These are phyloP conservation scores for Debaryomyces sp. DNA, from an alignment of 1,139 yeast species.

Conservation along the genomic window DNA sequence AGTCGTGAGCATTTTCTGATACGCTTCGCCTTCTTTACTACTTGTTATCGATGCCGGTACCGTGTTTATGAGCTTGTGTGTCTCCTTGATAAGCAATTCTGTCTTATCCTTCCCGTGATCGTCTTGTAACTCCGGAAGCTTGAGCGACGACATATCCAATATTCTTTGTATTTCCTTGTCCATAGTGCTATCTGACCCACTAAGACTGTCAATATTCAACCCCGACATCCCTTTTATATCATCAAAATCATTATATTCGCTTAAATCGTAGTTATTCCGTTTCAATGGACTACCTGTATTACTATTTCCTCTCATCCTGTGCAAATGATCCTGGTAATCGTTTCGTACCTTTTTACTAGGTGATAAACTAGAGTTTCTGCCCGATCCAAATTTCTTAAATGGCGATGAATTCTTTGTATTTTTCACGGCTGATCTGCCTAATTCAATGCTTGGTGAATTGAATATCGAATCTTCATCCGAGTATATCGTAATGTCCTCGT, in stretches of 20 bases:
- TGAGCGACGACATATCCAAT: conserved; percentile 13
- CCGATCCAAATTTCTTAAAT: neutral
- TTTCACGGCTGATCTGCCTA: neutral
- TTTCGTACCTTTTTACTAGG: conserved; percentile 21
- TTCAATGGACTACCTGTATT: conserved; percentile 13
- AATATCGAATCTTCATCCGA: conserved; percentile 13
- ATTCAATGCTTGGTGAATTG: conserved; percentile 8
- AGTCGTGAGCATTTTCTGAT: conserved; percentile 22
- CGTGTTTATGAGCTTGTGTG: conserved; percentile 30
- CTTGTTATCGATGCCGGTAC: conserved; percentile 25
- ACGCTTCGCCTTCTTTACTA: conserved; percentile 31
- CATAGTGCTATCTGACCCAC: conserved; percentile 14
- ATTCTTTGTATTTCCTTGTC: conserved; percentile 9
- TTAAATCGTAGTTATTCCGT: conserved; percentile 3
- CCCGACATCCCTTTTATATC: neutral
- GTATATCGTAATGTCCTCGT: conserved; percentile 12
- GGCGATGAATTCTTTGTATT: neutral
- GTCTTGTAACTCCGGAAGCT: conserved; percentile 9
- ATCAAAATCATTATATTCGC: conserved; percentile 5
- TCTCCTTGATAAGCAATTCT: conserved; percentile 31
- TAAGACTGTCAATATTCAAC: neutral
- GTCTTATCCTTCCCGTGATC: conserved; percentile 21
- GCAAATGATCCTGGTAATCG: conserved; percentile 23
- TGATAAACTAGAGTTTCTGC: conserved; percentile 10
- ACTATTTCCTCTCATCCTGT: conserved; percentile 17